A percentile compares a stretch with the other conserved stretches of the same genome.
phyloP scores from a whole-genome alignment of 306 rosid species.

The Quercus dentata region DNA sequence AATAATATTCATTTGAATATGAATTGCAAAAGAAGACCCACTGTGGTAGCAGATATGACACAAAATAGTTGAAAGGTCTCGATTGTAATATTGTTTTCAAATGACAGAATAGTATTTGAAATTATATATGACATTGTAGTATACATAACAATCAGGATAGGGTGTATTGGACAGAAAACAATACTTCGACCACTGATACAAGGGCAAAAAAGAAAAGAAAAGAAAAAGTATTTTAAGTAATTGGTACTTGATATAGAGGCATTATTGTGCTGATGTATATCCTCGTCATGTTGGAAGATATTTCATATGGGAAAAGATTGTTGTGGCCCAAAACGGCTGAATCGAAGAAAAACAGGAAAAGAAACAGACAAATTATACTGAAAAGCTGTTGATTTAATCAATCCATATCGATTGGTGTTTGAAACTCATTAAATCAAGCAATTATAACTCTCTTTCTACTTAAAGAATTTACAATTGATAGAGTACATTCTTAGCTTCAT shows the following conservation, averaged over 20 bases:
- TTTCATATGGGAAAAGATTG: slow-evolving; percentile 39
- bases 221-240: not conserved
- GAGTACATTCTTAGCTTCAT: slow-evolving; percentile 11
- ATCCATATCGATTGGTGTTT: slow-evolving; percentile 29
- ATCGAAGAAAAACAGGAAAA: slow-evolving; percentile 21
- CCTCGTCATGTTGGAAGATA: slow-evolving; percentile 37
- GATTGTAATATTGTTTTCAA: not conserved
- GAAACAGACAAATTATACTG: slow-evolving; percentile 48
- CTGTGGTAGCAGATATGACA: not conserved
- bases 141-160: not conserved
- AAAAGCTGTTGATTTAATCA: slow-evolving; percentile 49
- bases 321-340: slow-evolving; percentile 60
- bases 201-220: not conserved
- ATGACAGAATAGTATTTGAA: not conserved
- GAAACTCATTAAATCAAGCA: slow-evolving; percentile 26
- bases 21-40: not conserved
- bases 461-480: slow-evolving; percentile 20
- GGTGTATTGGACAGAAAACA: not conserved
- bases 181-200: slow-evolving; percentile 3
- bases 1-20: not conserved
- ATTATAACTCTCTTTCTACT: slow-evolving; percentile 8
- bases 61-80: not conserved
- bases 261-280: slow-evolving; percentile 27
- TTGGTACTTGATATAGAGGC: slow-evolving; percentile 8
- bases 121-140: not conserved